A percentile compares a stretch with the other conserved stretches of the same genome.
These are phyloP conservation scores for Durotheca rogersii DNA, from an alignment of 495 filamentous ascomycete genomes.

Conservation along the genomic window DNA sequence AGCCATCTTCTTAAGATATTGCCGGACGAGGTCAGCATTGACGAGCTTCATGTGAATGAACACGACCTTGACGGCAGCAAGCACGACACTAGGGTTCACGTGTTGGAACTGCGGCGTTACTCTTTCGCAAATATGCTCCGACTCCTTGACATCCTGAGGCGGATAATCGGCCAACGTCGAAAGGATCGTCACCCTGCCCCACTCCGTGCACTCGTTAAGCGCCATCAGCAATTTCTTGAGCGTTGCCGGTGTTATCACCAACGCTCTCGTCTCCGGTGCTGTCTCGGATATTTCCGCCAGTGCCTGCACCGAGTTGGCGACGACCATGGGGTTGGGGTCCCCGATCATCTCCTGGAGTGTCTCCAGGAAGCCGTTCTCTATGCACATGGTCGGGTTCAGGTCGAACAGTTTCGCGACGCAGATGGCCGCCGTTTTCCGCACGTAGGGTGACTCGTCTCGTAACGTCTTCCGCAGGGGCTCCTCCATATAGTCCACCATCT, in stretches of 20 bases:
- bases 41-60: constrained; percentile 94
- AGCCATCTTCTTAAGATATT: constrained; percentile 97
- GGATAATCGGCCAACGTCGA: constrained; percentile 86
- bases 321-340: constrained; percentile 98
- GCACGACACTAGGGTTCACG: constrained; percentile 93
- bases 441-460: constrained; percentile 95
- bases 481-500: constrained; percentile 99
- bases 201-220: constrained; percentile 97
- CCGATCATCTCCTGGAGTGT: constrained; percentile 96
- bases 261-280: constrained; percentile 83
- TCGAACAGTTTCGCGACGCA: constrained; percentile 99
- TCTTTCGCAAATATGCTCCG: constrained; percentile 97
- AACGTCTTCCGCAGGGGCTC: constrained; percentile 95
- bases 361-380: constrained; percentile 96
- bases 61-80: constrained; percentile 96
- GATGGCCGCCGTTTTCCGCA: constrained; percentile 96
- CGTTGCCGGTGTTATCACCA: constrained; percentile 75
- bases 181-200: constrained; percentile 95
- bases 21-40: constrained; percentile 70
- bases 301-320: constrained; percentile 93
- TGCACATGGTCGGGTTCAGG: constrained; percentile 82
- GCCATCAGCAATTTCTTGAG: constrained; percentile 97
- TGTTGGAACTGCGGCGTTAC: constrained; percentile 98
- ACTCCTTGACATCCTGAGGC: constrained; percentile 84
- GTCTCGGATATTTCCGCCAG: constrained; percentile 88